Percentiles rank a stretch among this genome's conserved stretches.
Evolutionary conservation across 441 rosid species (phyloP).

Genomic region (Pelargonium cotyledonis): DNA sequence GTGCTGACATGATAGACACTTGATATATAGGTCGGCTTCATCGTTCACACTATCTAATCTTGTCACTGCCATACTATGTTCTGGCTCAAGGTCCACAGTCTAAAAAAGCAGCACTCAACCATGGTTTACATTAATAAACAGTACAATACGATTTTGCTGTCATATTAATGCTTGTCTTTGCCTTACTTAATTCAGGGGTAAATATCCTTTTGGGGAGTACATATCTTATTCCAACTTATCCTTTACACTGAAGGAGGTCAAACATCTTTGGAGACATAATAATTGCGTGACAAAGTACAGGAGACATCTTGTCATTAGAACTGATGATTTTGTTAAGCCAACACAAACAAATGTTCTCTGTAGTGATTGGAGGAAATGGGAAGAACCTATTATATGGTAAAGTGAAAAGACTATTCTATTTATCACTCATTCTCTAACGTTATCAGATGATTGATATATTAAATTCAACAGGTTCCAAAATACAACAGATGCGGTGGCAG

Average conservation of each 20-base stretch:
- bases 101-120: not conserved
- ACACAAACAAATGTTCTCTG: constrained; percentile 67
- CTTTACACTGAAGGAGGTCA: constrained; percentile 72
- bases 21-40: not conserved
- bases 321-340: constrained; percentile 89
- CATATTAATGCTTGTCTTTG: constrained; percentile 14
- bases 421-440: constrained; percentile 8
- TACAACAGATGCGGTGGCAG: constrained; percentile 83
- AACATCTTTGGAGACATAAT: constrained; percentile 76
- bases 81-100: too few relatives aligned
- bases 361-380: constrained; percentile 84
- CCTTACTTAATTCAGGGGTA: constrained; percentile 50
- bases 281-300: constrained; percentile 53
- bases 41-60: not conserved
- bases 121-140: not conserved
- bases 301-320: constrained; percentile 68
- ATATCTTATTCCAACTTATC: constrained; percentile 64
- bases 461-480: constrained; percentile 66
- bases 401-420: constrained; percentile 16
- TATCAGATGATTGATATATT: constrained; percentile 11
- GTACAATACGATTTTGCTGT: not conserved
- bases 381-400: constrained; percentile 83
- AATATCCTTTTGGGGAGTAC: constrained; percentile 85
- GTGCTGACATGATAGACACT: not conserved
- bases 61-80: too few relatives aligned